Evolutionary conservation across 495 filamentous ascomycete species (phyloP).

Genomic region (Xylaria palmicola): DNA sequence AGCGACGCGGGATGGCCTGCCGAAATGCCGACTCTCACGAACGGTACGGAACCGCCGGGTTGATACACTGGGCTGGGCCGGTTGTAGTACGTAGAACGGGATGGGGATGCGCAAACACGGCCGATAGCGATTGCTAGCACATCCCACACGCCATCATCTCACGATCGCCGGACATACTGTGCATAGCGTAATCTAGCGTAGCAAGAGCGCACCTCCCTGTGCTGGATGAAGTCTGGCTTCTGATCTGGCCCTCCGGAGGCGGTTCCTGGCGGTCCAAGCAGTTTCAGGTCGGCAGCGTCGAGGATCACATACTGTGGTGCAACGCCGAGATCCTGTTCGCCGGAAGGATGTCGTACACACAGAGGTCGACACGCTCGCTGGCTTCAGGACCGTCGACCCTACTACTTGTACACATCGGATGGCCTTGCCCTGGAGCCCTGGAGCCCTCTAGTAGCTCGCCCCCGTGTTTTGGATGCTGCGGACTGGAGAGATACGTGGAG

Average conservation of each 20-base stretch:
- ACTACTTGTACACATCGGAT: too few relatives aligned
- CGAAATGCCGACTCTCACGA: neutral
- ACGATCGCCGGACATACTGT: neutral
- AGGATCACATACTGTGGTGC: slow-evolving; percentile 10
- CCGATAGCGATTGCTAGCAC: neutral
- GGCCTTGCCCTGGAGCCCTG: neutral
- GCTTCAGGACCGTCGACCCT: neutral
- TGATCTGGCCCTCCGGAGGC: too few relatives aligned
- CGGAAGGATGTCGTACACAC: neutral
- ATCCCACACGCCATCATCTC: neutral
- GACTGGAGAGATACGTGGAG: neutral
- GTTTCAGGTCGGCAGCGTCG: slow-evolving; percentile 15
- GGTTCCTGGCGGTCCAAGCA: neutral
- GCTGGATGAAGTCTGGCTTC: neutral
- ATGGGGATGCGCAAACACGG: neutral
- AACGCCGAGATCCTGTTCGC: slow-evolving; percentile 9
- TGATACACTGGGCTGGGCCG: neutral
- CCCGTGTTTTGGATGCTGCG: neutral
- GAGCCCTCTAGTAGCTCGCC: neutral
- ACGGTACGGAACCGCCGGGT: neutral
- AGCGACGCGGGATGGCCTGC: neutral
- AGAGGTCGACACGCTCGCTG: neutral
- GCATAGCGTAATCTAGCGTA: too few relatives aligned
- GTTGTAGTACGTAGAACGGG: neutral
- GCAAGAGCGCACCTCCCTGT: neutral